Evolutionary conservation across 352 stramenopile species (phyloP).

Genomic region (Pythium plurisporium): DNA sequence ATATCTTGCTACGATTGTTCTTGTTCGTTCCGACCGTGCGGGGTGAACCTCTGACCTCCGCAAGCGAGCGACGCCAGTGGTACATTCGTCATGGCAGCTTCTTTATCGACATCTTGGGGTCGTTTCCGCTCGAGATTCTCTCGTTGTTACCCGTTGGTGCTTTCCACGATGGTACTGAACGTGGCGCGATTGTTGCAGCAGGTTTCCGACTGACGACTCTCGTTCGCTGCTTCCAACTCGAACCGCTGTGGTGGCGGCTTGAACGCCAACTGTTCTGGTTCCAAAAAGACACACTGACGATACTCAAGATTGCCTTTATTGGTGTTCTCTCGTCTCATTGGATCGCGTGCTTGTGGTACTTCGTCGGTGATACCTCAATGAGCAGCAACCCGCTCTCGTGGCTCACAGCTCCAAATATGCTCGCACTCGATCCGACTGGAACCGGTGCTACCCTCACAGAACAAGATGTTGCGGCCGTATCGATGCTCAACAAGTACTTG

Average conservation of each 20-base stretch:
- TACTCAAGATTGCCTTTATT: conserved; percentile 26
- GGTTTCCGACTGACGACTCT: conserved; percentile 24
- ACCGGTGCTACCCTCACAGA: not conserved
- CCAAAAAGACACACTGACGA: conserved; percentile 21
- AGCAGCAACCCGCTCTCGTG: conserved; percentile 18
- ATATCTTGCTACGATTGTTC: conserved; percentile 25
- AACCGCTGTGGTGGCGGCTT: conserved; percentile 25
- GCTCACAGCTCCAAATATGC: conserved; percentile 22
- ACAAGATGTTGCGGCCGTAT: conserved; percentile 10
- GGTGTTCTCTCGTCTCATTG: conserved; percentile 26
- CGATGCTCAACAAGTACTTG: conserved; percentile 30
- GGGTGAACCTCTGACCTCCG: conserved; percentile 8
- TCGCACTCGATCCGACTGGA: conserved; percentile 10
- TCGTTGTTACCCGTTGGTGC: conserved; percentile 18
- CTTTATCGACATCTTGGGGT: conserved; percentile 21
- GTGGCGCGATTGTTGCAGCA: conserved; percentile 9
- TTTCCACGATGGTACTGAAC: conserved; percentile 6
- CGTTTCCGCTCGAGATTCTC: conserved; percentile 24
- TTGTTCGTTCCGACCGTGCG: conserved; percentile 21
- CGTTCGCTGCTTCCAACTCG: conserved; percentile 27
- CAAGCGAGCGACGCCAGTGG: conserved; percentile 7
- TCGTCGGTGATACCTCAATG: conserved; percentile 13
- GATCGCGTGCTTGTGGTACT: conserved; percentile 28
- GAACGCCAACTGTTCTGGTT: conserved; percentile 23
- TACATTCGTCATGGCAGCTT: conserved; percentile 26